Evolutionary conservation across 805 yeast species (phyloP).

Genomic region (Yamadazyma laniorum): DNA sequence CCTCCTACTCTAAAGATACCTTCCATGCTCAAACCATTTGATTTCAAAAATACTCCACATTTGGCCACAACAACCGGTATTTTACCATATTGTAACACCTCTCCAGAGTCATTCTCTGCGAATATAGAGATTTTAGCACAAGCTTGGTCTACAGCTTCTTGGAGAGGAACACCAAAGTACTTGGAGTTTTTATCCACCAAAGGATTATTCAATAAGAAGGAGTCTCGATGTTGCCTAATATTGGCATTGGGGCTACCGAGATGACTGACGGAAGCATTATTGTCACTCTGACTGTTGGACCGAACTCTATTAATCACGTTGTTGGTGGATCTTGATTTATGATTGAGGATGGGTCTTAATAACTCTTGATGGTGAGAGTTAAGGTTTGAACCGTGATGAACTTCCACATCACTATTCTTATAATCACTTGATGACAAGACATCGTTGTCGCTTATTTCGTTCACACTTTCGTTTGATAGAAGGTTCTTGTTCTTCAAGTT

Average conservation of each 20-base stretch:
- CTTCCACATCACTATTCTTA: constrained; percentile 11
- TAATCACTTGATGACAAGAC: constrained; percentile 11
- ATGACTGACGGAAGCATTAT: neutral
- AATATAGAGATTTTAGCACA: constrained; percentile 71
- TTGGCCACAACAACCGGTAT: constrained; percentile 95
- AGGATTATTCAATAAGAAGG: constrained; percentile 45
- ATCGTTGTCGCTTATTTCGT: constrained; percentile 26
- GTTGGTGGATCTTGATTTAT: constrained; percentile 51
- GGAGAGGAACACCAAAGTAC: constrained; percentile 80
- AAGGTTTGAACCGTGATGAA: neutral
- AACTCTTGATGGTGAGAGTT: constrained; percentile 16
- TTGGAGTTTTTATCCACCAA: constrained; percentile 45
- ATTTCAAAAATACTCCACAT: constrained; percentile 84
- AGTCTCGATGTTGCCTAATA: constrained; percentile 49
- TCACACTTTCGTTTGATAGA: constrained; percentile 37
- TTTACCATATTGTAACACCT: constrained; percentile 74
- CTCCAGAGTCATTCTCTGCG: constrained; percentile 51
- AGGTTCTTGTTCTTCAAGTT: constrained; percentile 37
- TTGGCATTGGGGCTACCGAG: neutral
- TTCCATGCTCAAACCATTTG: constrained; percentile 72
- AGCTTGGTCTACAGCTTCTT: constrained; percentile 69
- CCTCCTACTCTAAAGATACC: constrained; percentile 96
- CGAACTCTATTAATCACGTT: constrained; percentile 40
- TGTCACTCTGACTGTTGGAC: constrained; percentile 28
- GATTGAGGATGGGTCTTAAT: constrained; percentile 48